Conservation (phyloP, 1,284 basidiomycete genomes). For the Malassezia restricta region DNA sequence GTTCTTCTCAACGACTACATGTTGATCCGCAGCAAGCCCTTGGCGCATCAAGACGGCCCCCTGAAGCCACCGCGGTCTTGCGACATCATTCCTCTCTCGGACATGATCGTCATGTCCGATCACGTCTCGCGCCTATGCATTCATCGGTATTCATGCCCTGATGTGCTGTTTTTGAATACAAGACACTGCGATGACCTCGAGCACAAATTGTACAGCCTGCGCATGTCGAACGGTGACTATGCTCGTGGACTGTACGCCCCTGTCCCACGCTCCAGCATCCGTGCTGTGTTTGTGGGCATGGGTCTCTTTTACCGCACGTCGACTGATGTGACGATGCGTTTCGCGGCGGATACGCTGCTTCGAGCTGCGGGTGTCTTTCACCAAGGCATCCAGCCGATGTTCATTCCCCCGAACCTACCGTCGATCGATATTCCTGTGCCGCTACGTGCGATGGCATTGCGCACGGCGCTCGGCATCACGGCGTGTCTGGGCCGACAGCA, state of each 20-base stretch:
- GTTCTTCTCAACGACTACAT: background rate
- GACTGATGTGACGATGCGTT: background rate
- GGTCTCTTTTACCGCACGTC: constrained; percentile 2
- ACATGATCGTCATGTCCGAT: background rate
- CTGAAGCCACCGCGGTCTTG: background rate
- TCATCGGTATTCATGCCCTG: background rate
- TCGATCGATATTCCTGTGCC: background rate
- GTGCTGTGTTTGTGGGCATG: constrained; percentile 1
- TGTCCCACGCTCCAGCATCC: background rate
- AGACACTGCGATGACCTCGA: background rate
- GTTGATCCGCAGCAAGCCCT: background rate
- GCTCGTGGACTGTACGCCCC: background rate
- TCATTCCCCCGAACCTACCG: background rate
- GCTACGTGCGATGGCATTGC: background rate
- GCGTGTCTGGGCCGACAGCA: background rate
- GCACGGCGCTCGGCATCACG: background rate
- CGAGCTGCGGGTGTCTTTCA: background rate
- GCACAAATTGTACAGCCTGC: background rate
- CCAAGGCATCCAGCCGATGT: background rate
- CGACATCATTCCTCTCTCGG: constrained; percentile 3
- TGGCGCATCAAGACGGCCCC: background rate
- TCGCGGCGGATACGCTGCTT: constrained; percentile 2
- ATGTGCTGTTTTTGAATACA: background rate
- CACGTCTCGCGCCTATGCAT: background rate
- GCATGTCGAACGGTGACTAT: background rate